Evolutionary conservation across 352 stramenopile species (phyloP), one percentile per base, ranked within the genome.

Genomic region (Pythium grandisporangium): DNA sequence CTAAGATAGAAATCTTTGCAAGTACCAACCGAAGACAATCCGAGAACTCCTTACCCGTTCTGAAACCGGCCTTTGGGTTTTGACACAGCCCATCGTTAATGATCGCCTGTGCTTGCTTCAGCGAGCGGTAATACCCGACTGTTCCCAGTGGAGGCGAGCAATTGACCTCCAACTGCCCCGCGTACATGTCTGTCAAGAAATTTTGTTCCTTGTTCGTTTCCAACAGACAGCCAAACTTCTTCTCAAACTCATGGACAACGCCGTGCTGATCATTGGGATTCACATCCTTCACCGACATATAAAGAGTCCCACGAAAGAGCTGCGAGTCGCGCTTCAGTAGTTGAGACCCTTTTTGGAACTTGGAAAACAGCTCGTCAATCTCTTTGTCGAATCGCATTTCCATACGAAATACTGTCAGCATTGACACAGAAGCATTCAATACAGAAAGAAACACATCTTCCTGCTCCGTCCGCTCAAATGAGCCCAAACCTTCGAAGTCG

Each of bases 321-420:
- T 55, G 58, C 6, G 62, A 38, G n/a, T 85, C 73, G 35, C 51
- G 59, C 49, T 85, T 84, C 20, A 90, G 42, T 16, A 90, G 45
- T 30, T 74, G 58, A 1, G 70, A 48, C 25, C 76, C 76, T 20
- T 81, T 77, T 34, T 90, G 73, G 32, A 90, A 87, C 16, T 69
- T 67, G 2, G 43, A 54, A 27, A 87, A 90, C 2, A 90, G 43
- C 2, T 63, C 53, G 29, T 86, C 73, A 19, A 86, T 78, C 24
- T 87, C 70, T 37, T 85, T 85, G 45, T 90, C 73, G 2, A 86
- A 63, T 2, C 73, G 69, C 76, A 85, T 85, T 37, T 87, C 70
- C 47, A 80, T 82, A 17, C 76, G 61, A 41, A 89, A 86, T 14
- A 89, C 61, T 0, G 76, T 89, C 14, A 86, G 70, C 54, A 72